Evolutionary conservation across 2,329 filamentous ascomycete genomes (phyloP).

Genomic region (Pyrenophora seminiperda): DNA sequence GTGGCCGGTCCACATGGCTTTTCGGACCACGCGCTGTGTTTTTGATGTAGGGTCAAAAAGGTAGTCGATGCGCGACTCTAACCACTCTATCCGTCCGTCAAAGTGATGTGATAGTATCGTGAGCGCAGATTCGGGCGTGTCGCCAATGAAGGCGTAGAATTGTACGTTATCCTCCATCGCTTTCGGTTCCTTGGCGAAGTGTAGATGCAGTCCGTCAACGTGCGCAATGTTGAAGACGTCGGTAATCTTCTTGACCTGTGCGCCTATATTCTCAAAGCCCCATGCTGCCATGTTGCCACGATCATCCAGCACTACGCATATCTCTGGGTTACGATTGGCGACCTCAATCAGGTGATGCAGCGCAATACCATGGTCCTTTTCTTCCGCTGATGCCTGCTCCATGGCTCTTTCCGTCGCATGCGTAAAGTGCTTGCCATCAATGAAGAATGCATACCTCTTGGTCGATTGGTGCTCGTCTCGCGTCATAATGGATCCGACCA

Average conservation of each 20-base stretch:
- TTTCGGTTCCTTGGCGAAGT: conserved; percentile 44
- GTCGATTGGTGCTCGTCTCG: conserved; percentile 51
- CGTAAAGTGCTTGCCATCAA: conserved; percentile 81
- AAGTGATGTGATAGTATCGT: conserved; percentile 82
- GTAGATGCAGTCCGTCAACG: conserved; percentile 62
- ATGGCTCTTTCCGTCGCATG: conserved; percentile 78
- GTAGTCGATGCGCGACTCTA: conserved; percentile 76
- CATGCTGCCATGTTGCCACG: conserved; percentile 86
- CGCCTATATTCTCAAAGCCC: conserved; percentile 85
- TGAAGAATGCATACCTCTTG: conserved; percentile 74
- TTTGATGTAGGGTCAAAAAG: conserved; percentile 74
- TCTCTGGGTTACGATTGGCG: conserved; percentile 82
- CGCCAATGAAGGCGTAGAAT: conserved; percentile 73
- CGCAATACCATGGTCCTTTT: conserved; percentile 69
- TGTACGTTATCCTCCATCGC: conserved; percentile 64
- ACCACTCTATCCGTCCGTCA: conserved; percentile 81
- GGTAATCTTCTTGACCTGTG: conserved; percentile 66
- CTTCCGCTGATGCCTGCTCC: conserved; percentile 62
- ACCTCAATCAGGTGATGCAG: conserved; percentile 85
- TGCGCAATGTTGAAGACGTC: conserved; percentile 87
- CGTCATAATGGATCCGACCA: conserved; percentile 71
- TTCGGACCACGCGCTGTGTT: conserved; percentile 63
- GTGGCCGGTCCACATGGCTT: conserved; percentile 82
- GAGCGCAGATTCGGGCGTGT: conserved; percentile 65
- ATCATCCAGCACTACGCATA: conserved; percentile 85